Percentiles rank a stretch among this genome's conserved stretches.
Conservation (phyloP, 2,329 filamentous ascomycete species). For the Aspergillus felis region DNA sequence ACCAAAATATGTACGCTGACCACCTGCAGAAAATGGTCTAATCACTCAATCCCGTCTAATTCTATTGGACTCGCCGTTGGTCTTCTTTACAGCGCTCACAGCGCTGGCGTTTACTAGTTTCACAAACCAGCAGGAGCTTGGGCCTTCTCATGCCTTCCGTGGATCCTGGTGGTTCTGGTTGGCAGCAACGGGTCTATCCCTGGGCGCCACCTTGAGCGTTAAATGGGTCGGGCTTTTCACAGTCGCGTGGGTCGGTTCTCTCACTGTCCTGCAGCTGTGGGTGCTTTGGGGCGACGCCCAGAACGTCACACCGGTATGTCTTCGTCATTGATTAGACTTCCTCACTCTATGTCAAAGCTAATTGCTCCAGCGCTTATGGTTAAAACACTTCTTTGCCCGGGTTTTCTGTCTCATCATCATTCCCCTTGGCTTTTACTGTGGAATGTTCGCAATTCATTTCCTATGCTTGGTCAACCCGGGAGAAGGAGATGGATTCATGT, state of each 20-base stretch:
- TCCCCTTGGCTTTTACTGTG: conserved; percentile 85
- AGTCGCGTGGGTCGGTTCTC: conserved; percentile 91
- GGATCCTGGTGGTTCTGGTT: conserved; percentile 99
- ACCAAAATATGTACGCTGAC: conserved; percentile 9
- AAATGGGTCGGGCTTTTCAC: conserved; percentile 99
- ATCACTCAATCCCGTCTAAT: conserved; percentile 94
- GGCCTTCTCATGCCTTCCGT: conserved; percentile 80
- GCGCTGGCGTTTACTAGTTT: conserved; percentile 88
- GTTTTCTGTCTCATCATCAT: conserved; percentile 89
- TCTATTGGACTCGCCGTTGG: conserved; percentile 88
- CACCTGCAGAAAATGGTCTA: conserved; percentile 75
- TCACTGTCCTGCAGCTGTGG: conserved; percentile 93
- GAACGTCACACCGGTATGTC: conserved; percentile 70
- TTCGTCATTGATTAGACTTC: neutral
- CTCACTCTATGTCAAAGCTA: conserved; percentile 14
- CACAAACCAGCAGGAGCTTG: conserved; percentile 93
- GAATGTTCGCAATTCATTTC: conserved; percentile 97
- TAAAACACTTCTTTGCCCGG: conserved; percentile 91
- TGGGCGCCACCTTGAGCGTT: conserved; percentile 89
- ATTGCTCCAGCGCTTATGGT: conserved; percentile 63
- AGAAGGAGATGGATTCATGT: conserved; percentile 99
- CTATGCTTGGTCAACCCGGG: conserved; percentile 88
- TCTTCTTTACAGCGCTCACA: conserved; percentile 90
- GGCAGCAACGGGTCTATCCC: conserved; percentile 73
- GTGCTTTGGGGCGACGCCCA: conserved; percentile 84